phyloP scores from a whole-genome alignment of 768 basidiomycete species.

The Amanita subjunquillea region DNA sequence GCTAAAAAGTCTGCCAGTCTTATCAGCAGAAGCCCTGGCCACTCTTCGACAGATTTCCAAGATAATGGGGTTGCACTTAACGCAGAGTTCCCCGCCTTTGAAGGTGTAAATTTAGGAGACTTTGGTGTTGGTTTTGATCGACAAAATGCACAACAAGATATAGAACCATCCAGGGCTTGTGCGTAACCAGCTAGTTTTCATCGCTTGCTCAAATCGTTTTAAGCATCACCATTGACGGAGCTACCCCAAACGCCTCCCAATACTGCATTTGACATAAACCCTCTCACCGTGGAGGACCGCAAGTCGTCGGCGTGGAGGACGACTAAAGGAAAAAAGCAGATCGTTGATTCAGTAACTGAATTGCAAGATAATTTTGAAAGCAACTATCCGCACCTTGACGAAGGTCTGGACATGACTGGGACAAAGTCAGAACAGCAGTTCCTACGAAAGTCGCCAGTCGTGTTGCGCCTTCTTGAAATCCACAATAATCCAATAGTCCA shows the following conservation, averaged over 20 bases:
- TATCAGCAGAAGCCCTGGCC: conserved; percentile 41
- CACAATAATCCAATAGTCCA: conserved; percentile 75
- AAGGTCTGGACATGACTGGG: conserved; percentile 39
- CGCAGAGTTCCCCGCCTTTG: conserved; percentile 38
- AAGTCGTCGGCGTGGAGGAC: conserved; percentile 33
- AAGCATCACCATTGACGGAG: conserved; percentile 72
- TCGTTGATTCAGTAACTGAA: conserved; percentile 87
- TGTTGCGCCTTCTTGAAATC: conserved; percentile 82
- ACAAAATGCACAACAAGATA: conserved; percentile 23
- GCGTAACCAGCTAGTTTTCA: conserved; percentile 13
- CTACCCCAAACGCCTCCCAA: conserved; percentile 68
- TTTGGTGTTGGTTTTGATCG: conserved; percentile 61
- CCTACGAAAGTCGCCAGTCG: conserved; percentile 74
- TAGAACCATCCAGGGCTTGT: conserved; percentile 64
- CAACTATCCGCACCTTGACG: conserved; percentile 20
- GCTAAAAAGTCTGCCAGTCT: conserved; percentile 12
- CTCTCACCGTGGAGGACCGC: conserved; percentile 23
- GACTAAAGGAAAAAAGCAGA: conserved; percentile 70
- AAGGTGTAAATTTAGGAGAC: conserved; percentile 55
- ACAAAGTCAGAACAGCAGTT: conserved; percentile 77
- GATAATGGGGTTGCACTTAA: conserved; percentile 29
- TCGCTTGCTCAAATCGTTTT: background rate
- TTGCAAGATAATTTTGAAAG: conserved; percentile 54
- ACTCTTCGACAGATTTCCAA: conserved; percentile 59
- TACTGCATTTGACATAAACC: conserved; percentile 35